These are phyloP conservation scores for Chenopodium formosanum DNA, from an alignment of 148 eudicot genomes.

Conservation along the genomic window DNA sequence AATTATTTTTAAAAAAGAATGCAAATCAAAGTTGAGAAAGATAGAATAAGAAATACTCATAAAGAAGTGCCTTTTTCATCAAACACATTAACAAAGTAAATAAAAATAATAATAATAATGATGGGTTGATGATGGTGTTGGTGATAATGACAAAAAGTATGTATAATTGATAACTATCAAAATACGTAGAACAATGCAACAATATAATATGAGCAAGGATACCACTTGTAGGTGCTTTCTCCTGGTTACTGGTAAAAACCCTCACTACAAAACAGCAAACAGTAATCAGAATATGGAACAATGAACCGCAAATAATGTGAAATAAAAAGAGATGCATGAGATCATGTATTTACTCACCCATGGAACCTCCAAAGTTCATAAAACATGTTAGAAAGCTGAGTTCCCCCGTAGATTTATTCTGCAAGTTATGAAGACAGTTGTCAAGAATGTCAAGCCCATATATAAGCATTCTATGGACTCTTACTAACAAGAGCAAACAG, in stretches of 20 bases:
- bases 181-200: neutral
- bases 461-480: neutral
- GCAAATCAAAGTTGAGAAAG: neutral
- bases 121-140: neutral
- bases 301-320: slow-evolving; percentile 5
- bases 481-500: neutral
- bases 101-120: neutral
- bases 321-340: neutral
- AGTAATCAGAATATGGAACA: neutral
- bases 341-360: slow-evolving; percentile 66
- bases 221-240: slow-evolving; percentile 93
- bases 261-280: slow-evolving; percentile 56
- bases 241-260: slow-evolving; percentile 95
- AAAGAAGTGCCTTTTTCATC: neutral
- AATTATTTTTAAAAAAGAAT: too few species aligned
- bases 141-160: neutral
- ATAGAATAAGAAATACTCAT: neutral
- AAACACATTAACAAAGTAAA: neutral
- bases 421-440: slow-evolving; percentile 29
- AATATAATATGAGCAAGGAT: slow-evolving; percentile 32
- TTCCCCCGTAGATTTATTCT: slow-evolving; percentile 92
- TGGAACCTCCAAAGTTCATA: slow-evolving; percentile 87
- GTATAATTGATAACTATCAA: neutral
- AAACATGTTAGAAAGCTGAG: slow-evolving; percentile 88
- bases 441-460: slow-evolving; percentile 2